Evolutionary conservation across 2,329 filamentous ascomycete species (phyloP).

Genomic region (Verticillium alfalfae): DNA sequence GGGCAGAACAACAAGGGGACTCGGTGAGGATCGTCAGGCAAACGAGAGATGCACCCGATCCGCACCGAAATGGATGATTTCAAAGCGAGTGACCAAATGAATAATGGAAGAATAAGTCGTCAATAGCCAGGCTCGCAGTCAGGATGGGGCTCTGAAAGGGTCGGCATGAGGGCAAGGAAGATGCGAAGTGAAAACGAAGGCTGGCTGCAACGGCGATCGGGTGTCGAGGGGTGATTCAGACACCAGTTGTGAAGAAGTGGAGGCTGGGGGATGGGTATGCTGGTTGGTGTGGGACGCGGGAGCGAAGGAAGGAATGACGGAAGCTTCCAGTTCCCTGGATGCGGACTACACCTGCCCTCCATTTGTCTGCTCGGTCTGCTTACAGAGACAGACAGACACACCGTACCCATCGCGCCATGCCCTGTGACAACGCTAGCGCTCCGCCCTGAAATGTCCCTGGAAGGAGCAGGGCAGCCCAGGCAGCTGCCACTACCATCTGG

Average conservation of each 20-base stretch:
- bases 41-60: background rate
- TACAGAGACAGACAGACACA: background rate
- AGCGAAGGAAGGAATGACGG: constrained; percentile 9
- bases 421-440: background rate
- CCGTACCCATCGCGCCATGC: background rate
- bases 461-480: too few relatives aligned
- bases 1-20: background rate
- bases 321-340: constrained; percentile 8
- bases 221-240: background rate
- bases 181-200: background rate
- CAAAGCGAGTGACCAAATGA: background rate
- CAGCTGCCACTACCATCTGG: too few relatives aligned
- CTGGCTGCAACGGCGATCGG: background rate
- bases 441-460: background rate
- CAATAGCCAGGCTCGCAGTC: background rate
- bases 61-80: background rate
- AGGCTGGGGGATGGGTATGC: constrained; percentile 3
- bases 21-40: background rate
- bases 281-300: background rate
- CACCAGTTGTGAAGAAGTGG: background rate
- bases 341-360: background rate
- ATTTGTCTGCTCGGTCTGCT: background rate
- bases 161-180: background rate
- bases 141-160: background rate
- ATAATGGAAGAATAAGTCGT: background rate